Base-by-base conservation (phyloP, 2,329 filamentous ascomycete genomes). In the Penicillium nordicum region DNA sequence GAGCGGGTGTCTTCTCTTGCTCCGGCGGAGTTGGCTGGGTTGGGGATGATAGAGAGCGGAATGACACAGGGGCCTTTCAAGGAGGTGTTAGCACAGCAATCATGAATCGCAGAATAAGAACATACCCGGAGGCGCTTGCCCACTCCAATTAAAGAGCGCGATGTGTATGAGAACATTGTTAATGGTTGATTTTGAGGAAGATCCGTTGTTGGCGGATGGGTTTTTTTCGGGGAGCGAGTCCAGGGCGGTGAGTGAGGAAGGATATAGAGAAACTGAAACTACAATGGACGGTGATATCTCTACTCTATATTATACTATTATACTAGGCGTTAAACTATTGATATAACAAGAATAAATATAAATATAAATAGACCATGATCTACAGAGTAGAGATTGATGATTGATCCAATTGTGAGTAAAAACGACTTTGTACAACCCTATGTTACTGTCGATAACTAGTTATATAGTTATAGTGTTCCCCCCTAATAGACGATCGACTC, bases 151-250 rank as follows among this genome's bases (percentile, higher is more conserved):
- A 63, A 51, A 49, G 63, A 64, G 51, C 65, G 68, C 25, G 60
- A 53, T 52, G 60, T 54, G 53, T 55, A 60, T 43, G 63, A 55
- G 36, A 68, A 67, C 67, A 69, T 69, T 45, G 57, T 61, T 38
- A 57, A 53, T 61, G 16, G 59, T 41, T 41, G 25, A 41, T 40
- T 36, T 57, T 46, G 32, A 12, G 38, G 41, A 30, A 47, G 38
- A 32, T 50, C 30, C 54, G 55, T 52, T 55, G 48, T 48, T 56
- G 37, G 49, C 57, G 58, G 45, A 50, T 57, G 63, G 60, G 59
- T 66, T 67, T 66, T 67, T 67, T 63, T 63, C 44, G 50, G 50
- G 47, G 50, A 55, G 57, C 41, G 37, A 23, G 29, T 18, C 45
- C 34, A 50, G 34, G 53, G 53, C 53, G 53, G 53, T 55, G 53